phyloP scores from a whole-genome alignment of 140 eudicot genomes.

The Flaveria floridana region DNA sequence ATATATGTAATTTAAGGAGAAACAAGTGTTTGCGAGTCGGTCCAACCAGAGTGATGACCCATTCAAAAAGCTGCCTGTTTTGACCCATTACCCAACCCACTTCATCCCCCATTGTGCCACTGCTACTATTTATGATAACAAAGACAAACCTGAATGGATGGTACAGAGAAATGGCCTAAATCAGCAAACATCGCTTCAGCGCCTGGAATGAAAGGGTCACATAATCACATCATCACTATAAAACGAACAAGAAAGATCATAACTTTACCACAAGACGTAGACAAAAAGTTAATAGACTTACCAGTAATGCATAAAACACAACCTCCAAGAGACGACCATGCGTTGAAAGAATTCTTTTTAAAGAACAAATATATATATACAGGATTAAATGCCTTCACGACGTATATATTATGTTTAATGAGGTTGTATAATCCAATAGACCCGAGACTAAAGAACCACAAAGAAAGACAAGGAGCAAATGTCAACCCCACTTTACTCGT shows the following conservation, averaged over 20 bases:
- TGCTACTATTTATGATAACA: background rate
- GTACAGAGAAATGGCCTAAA: constrained; percentile 92
- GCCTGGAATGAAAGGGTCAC: constrained; percentile 49
- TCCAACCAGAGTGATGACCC: background rate
- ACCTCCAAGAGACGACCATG: constrained; percentile 98
- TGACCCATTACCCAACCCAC: background rate
- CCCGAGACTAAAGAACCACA: constrained; percentile 92
- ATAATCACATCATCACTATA: background rate
- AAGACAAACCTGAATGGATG: constrained; percentile 71
- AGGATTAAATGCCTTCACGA: constrained; percentile 78
- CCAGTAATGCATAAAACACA: constrained; percentile 98
- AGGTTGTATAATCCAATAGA: constrained; percentile 84
- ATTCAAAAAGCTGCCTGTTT: background rate
- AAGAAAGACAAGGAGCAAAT: constrained; percentile 87
- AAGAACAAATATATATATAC: constrained; percentile 68
- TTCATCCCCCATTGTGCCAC: background rate
- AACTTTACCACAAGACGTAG: background rate
- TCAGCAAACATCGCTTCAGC: constrained; percentile 99
- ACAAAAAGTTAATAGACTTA: constrained; percentile 10
- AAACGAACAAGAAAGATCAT: constrained; percentile 1
- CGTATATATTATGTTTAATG: constrained; percentile 49
- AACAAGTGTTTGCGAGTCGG: background rate
- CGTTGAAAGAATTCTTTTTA: constrained; percentile 58
- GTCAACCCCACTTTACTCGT: constrained; percentile 87
- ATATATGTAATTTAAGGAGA: background rate